These are phyloP conservation scores for Fomitopsis pulvina DNA, from an alignment of 768 basidiomycete species.

Conservation along the genomic window DNA sequence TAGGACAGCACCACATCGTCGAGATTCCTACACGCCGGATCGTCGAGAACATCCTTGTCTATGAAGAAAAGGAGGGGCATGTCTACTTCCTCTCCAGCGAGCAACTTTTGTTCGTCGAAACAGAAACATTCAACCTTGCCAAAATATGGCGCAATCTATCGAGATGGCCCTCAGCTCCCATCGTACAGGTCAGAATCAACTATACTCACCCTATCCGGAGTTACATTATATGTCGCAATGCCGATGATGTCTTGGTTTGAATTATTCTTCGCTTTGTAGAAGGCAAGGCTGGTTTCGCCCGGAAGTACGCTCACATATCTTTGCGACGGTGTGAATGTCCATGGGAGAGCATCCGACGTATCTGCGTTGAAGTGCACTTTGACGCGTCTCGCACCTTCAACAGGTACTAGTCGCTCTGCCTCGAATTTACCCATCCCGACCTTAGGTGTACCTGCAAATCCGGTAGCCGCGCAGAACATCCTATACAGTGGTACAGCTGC, in stretches of 20 bases:
- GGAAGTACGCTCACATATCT: constrained; percentile 86
- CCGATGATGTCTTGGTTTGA: constrained; percentile 88
- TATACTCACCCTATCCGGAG: constrained; percentile 81
- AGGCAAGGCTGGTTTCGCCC: constrained; percentile 93
- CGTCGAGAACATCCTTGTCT: constrained; percentile 93
- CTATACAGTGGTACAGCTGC: constrained; percentile 96
- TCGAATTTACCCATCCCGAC: constrained; percentile 82
- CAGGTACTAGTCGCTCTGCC: constrained; percentile 77
- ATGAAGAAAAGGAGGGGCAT: constrained; percentile 99
- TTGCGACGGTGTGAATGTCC: constrained; percentile 90
- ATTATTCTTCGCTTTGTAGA: constrained; percentile 89
- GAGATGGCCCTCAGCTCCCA: neutral
- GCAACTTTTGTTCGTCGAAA: constrained; percentile 94
- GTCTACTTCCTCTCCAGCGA: constrained; percentile 95
- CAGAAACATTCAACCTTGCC: constrained; percentile 99
- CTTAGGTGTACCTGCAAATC: constrained; percentile 92
- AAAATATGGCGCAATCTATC: constrained; percentile 93
- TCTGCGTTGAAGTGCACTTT: constrained; percentile 97
- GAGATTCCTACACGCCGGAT: constrained; percentile 79
- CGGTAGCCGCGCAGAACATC: constrained; percentile 97
- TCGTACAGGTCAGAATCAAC: neutral
- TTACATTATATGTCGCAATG: constrained; percentile 98
- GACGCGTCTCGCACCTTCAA: constrained; percentile 64
- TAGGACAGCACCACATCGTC: constrained; percentile 93
- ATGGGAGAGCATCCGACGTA: constrained; percentile 80